Evolutionary conservation across 768 basidiomycete species (phyloP), one percentile per base, ranked within the genome.

Genomic region (Baorangia bicolor): DNA sequence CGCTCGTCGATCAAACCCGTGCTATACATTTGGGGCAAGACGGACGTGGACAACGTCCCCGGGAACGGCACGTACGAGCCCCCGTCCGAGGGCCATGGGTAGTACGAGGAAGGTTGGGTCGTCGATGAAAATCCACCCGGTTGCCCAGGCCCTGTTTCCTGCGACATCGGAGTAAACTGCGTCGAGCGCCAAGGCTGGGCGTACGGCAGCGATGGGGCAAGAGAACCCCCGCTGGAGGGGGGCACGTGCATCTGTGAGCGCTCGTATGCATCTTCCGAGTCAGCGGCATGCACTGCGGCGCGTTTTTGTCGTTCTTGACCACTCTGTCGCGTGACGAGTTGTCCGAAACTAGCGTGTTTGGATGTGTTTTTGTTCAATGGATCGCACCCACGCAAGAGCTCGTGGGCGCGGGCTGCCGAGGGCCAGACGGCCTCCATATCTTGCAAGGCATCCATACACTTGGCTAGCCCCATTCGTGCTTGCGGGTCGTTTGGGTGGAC

Each of bases 391-490:
- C 80, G 78, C 46, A 92, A 78, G 20, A 92, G 82, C 64, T 88
- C 86, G 48, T 84, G 77, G 5, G 88, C 88, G 18, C 90, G 85
- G 11, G 78, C 83, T 4, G 90, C 90, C 57, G 83, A 83, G 0
- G 90, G 90, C 90, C 90, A 92, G 25, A 86, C 75, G 35, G 79
- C 73, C 48, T 83, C 79, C 85, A 92, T 88, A 21, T 75, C 77
- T 49, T 77, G 74, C 28, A 92, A 77, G 7, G 81, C 77, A 30
- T 84, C 82, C 81, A 87, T 87, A 64, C 86, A 89, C 63, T 80
- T 84, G 40, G 74, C 73, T 2, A 92, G 76, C 7, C 87, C 86
- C 51, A 83, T 60, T 35, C 77, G 77, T 5, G 86, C 85, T 64
- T 90, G 89, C 16, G 88, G 87, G 61, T 92, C 87, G 37, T 76